phyloP scores from a whole-genome alignment of 805 yeast genomes.

The Yarrowia porcina region DNA sequence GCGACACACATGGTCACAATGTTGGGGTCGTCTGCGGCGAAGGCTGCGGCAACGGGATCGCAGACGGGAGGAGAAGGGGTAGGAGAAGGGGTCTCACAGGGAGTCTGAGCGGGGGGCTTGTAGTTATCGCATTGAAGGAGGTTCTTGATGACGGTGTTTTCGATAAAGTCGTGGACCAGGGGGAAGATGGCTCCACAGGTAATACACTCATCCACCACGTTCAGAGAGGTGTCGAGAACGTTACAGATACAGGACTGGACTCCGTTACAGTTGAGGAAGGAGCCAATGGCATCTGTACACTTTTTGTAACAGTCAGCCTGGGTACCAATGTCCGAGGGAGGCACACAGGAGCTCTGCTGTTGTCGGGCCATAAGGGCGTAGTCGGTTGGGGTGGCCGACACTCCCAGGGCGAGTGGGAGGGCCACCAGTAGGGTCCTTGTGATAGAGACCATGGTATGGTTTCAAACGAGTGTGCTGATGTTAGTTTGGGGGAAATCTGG shows the following conservation, averaged over 20 bases:
- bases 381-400: background rate
- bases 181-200: conserved; percentile 23
- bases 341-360: background rate
- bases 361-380: background rate
- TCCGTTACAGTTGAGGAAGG: background rate
- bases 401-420: conserved; percentile 20
- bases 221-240: conserved; percentile 5
- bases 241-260: conserved; percentile 4
- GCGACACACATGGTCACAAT: conserved; percentile 27
- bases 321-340: background rate
- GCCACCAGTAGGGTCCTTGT: conserved; percentile 8
- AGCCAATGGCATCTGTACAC: conserved; percentile 2
- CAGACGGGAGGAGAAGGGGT: conserved; percentile 24
- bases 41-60: conserved; percentile 33
- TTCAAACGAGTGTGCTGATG: background rate
- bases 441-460: background rate
- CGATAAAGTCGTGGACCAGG: background rate
- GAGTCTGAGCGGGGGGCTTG: conserved; percentile 1
- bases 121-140: background rate
- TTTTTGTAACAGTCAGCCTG: conserved; percentile 12
- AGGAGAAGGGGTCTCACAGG: background rate
- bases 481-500: background rate
- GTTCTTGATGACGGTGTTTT: background rate
- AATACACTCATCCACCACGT: conserved; percentile 14
- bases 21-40: conserved; percentile 26